These are phyloP conservation scores for Pseudoneurospora amorphoporcata DNA, from an alignment of 495 filamentous ascomycete species.

Conservation along the genomic window DNA sequence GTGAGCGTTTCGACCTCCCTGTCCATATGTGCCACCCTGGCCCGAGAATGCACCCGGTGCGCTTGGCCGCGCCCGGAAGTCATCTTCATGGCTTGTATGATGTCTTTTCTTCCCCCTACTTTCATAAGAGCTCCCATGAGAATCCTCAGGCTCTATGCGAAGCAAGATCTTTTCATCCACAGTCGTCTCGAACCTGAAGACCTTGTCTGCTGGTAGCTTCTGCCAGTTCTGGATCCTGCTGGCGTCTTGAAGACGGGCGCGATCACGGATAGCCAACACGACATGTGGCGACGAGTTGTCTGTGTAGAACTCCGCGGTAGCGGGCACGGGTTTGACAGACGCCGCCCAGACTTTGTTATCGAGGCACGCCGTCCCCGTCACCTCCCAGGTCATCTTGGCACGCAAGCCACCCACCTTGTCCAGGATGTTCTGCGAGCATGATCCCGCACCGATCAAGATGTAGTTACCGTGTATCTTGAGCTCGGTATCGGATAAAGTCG, in stretches of 20 bases:
- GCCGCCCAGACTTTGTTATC: slow-evolving; percentile 85
- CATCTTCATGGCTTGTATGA: slow-evolving; percentile 42
- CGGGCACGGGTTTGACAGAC: slow-evolving; percentile 59
- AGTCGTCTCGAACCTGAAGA: slow-evolving; percentile 61
- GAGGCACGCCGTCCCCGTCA: slow-evolving; percentile 60
- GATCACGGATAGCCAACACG: slow-evolving; percentile 61
- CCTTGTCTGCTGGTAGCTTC: slow-evolving; percentile 54
- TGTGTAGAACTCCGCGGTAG: slow-evolving; percentile 54
- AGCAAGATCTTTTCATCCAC: slow-evolving; percentile 82
- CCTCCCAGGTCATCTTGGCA: slow-evolving; percentile 69
- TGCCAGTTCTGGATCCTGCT: slow-evolving; percentile 79
- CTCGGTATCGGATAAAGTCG: slow-evolving; percentile 47
- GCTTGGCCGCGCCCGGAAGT: slow-evolving; percentile 16
- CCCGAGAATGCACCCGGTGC: slow-evolving; percentile 1
- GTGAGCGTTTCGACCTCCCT: neutral
- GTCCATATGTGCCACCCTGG: neutral
- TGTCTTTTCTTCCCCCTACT: slow-evolving; percentile 48
- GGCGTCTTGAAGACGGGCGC: slow-evolving; percentile 68
- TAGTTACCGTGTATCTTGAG: slow-evolving; percentile 79
- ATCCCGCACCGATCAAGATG: slow-evolving; percentile 75
- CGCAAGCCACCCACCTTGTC: slow-evolving; percentile 80
- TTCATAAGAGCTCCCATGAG: slow-evolving; percentile 47
- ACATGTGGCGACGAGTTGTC: slow-evolving; percentile 65
- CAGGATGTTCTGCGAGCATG: slow-evolving; percentile 55
- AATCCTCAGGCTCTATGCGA: slow-evolving; percentile 61